Conservation (phyloP, 164 flowering plant species). For the Aristolochia fimbriata region DNA sequence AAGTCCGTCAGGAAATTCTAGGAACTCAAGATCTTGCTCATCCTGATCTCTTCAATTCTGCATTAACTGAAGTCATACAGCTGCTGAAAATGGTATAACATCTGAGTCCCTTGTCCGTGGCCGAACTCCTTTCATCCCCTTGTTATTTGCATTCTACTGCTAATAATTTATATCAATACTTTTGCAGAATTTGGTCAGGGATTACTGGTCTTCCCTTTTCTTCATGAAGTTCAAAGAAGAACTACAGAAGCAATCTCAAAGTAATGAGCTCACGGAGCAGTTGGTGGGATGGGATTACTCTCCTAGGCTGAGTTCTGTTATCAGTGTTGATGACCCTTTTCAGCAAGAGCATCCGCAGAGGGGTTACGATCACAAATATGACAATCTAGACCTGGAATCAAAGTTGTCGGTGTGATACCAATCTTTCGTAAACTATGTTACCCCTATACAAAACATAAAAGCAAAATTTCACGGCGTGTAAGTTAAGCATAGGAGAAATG, state of each 20-base stretch:
- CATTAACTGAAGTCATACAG: slow-evolving; percentile 55
- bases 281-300: slow-evolving; percentile 39
- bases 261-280: slow-evolving; percentile 31
- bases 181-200: slow-evolving; percentile 58
- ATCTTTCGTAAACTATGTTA: too few species aligned
- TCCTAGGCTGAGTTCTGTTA: slow-evolving; percentile 63
- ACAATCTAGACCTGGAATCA: slow-evolving; percentile 7
- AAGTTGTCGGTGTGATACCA: too few species aligned
- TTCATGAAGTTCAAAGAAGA: slow-evolving; percentile 66
- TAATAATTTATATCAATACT: background rate
- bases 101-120: background rate
- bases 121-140: background rate
- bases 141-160: background rate
- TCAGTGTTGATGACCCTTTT: slow-evolving; percentile 64
- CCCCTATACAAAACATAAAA: background rate
- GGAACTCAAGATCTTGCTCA: slow-evolving; percentile 48
- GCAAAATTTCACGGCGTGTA: background rate
- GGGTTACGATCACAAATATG: slow-evolving; percentile 13
- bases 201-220: slow-evolving; percentile 79
- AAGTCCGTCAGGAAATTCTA: slow-evolving; percentile 56
- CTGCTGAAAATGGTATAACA: slow-evolving; percentile 60
- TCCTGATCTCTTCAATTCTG: slow-evolving; percentile 52
- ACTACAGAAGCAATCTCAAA: slow-evolving; percentile 19
- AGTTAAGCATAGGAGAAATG: background rate
- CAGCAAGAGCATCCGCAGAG: slow-evolving; percentile 44